phyloP scores from a whole-genome alignment of 2,329 filamentous ascomycete genomes.

The Pseudonectria buxi region DNA sequence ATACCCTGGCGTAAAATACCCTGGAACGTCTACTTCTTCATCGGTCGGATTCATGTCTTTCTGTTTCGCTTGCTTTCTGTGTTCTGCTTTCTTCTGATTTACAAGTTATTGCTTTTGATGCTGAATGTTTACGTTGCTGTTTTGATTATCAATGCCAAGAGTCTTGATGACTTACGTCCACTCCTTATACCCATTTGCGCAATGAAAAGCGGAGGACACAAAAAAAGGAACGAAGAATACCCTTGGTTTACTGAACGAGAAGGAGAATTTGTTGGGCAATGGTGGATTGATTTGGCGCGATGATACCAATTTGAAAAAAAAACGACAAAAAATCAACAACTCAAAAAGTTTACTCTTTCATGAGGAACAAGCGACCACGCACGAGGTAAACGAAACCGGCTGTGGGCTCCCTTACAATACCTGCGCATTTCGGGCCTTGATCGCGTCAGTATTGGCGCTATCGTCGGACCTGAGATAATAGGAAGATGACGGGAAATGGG shows the following conservation, averaged over 20 bases:
- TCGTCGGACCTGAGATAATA: too few species aligned
- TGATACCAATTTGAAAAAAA: constrained; percentile 20
- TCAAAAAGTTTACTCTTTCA: too few species aligned
- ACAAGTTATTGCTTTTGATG: constrained; percentile 11
- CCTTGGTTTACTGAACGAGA: constrained; percentile 22
- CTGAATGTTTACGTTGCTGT: constrained; percentile 11
- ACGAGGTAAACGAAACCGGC: too few species aligned
- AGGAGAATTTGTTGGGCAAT: constrained; percentile 16
- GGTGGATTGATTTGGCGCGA: constrained; percentile 19
- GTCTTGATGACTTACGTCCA: constrained; percentile 28
- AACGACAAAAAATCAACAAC: constrained; percentile 9
- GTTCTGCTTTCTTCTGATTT: constrained; percentile 15
- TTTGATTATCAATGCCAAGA: constrained; percentile 21
- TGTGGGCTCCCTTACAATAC: too few species aligned
- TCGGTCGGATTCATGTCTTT: constrained; percentile 38
- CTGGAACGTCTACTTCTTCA: constrained; percentile 39
- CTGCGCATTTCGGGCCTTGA: too few species aligned
- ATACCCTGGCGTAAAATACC: constrained; percentile 60
- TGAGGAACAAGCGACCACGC: too few species aligned
- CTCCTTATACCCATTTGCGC: constrained; percentile 30
- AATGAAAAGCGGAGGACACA: constrained; percentile 25
- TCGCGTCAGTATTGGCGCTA: too few species aligned
- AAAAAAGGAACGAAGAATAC: constrained; percentile 27
- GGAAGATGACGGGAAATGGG: too few species aligned
- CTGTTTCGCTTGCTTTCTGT: constrained; percentile 21